phyloP scores from a whole-genome alignment of 1,139 yeast genomes.

The Taphrina sp. region DNA sequence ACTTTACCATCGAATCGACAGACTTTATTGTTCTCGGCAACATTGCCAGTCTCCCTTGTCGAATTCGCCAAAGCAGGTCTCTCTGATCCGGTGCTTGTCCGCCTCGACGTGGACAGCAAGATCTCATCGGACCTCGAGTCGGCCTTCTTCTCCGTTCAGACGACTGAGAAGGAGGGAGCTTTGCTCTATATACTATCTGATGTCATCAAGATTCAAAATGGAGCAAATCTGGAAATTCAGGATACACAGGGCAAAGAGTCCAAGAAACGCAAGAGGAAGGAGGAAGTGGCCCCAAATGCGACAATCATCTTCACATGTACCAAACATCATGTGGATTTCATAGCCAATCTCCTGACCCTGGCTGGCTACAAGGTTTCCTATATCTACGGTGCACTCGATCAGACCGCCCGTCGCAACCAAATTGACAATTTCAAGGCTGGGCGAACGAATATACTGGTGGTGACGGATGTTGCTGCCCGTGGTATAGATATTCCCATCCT shows the following conservation, averaged over 20 bases:
- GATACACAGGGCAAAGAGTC: conserved; percentile 40
- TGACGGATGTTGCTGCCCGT: conserved; percentile 98
- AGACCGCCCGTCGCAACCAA: conserved; percentile 89
- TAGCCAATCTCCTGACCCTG: conserved; percentile 63
- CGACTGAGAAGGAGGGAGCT: conserved; percentile 86
- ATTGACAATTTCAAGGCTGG: conserved; percentile 82
- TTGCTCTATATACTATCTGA: conserved; percentile 72
- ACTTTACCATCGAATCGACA: conserved; percentile 81
- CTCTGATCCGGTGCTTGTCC: conserved; percentile 82
- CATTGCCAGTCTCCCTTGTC: conserved; percentile 85
- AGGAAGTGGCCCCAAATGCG: conserved; percentile 76
- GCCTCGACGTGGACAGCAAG: conserved; percentile 88
- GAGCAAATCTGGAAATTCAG: conserved; percentile 46
- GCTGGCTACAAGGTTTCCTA: conserved; percentile 86
- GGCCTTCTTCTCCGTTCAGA: conserved; percentile 79
- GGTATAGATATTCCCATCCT: conserved; percentile 98
- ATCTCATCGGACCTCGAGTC: conserved; percentile 86
- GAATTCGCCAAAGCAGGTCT: conserved; percentile 98
- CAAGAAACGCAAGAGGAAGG: conserved; percentile 65
- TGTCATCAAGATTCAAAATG: conserved; percentile 79
- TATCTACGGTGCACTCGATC: conserved; percentile 92
- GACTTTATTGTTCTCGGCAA: conserved; percentile 87
- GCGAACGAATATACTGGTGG: conserved; percentile 76
- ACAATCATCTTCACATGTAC: conserved; percentile 96
- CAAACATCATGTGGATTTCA: conserved; percentile 93